Evolutionary conservation across 257 asterid species (phyloP), one percentile per base, ranked within the genome.

Genomic region (Paulownia fortunei): DNA sequence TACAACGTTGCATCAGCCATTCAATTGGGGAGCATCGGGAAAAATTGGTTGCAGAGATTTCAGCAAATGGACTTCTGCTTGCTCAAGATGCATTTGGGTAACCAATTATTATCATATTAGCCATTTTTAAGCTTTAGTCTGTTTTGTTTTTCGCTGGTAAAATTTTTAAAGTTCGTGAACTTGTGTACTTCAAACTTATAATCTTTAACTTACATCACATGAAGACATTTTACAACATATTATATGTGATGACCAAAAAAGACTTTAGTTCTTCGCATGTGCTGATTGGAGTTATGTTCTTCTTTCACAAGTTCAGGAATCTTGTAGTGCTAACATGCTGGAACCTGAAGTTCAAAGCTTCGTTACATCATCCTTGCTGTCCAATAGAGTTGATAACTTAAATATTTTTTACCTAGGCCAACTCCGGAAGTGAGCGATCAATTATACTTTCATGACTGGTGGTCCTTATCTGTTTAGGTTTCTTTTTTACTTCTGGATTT

Each of bases 1-100:
- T 92, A 75, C 99, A 95, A 88, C 88, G 92, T 30, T 95, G 98
- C 88, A 92, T 95, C 81, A 83, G 86, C 65, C 92, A 85, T 76
- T 86, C 96, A 34, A 82, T 84, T 61, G 98, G 98, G 73, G 94
- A 85, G 69, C 83, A 86, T 73, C 87, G 87, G 6, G 94, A 95
- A 39, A 87, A 84, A 52, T 73, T 95, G 87, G 74, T 95, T 23
- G 83, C 92, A 11, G 92, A 89, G 83, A 91, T 95, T 55, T 82
- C 93, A 27, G 84, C 88, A 78, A 91, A 93, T 51, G 99, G 91
- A 0, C 91, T 90, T 82, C 80, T 85, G 63, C 98, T 95, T 69
- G 89, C 99, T 72, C 98, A 93, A 87, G 99, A 95, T 91, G 92
- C 97, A 82, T 95, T 71, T 71, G 99, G 99, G 99, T 95, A 93